A percentile compares a stretch with the other conserved stretches of the same genome.
Evolutionary conservation across 2,329 filamentous ascomycete species (phyloP).

Genomic region (Aspergillus persii): DNA sequence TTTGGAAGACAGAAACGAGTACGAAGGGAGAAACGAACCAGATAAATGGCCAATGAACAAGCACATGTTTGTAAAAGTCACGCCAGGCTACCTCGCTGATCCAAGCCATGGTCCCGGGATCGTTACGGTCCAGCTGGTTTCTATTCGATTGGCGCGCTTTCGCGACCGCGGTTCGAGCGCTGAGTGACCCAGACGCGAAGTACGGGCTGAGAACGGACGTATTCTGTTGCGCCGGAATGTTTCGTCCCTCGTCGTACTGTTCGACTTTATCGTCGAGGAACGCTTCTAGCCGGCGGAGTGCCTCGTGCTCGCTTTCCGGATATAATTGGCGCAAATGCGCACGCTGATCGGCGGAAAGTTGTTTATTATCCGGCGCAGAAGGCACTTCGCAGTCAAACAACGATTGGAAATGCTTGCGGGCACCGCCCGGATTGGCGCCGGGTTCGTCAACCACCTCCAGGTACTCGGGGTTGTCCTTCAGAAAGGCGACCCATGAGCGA

Average conservation of each 20-base stretch:
- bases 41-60: constrained; percentile 77
- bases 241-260: constrained; percentile 63
- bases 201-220: constrained; percentile 73
- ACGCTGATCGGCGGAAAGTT: constrained; percentile 58
- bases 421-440: constrained; percentile 51
- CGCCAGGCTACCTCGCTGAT: constrained; percentile 83
- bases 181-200: constrained; percentile 66
- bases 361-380: constrained; percentile 61
- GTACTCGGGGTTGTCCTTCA: constrained; percentile 68
- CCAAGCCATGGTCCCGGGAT: constrained; percentile 67
- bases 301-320: constrained; percentile 75
- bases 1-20: neutral
- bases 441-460: constrained; percentile 63
- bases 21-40: constrained; percentile 28
- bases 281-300: constrained; percentile 58
- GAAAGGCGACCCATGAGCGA: constrained; percentile 68
- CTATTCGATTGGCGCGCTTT: constrained; percentile 63
- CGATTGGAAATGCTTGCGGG: constrained; percentile 49
- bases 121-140: constrained; percentile 62
- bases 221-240: constrained; percentile 60
- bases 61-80: constrained; percentile 83
- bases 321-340: constrained; percentile 60
- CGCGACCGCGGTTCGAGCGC: constrained; percentile 64
- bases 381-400: constrained; percentile 65
- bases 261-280: constrained; percentile 66